Percentiles rank a stretch among this genome's conserved stretches.
Conservation (phyloP, 2,329 filamentous ascomycete species). For the Exophiala xenobiotica region DNA sequence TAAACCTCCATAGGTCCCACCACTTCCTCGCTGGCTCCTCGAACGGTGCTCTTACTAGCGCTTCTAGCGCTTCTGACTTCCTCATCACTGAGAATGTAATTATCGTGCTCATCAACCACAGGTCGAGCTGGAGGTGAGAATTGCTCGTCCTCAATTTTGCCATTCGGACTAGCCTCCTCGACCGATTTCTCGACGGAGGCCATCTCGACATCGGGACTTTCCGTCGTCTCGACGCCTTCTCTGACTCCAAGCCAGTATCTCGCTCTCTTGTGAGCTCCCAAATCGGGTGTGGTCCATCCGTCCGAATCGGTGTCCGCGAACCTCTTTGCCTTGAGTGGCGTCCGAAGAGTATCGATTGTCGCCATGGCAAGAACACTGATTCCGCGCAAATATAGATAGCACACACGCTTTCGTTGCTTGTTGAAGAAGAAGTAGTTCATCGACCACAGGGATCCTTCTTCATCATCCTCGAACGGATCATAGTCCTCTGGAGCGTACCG, state of each 20-base stretch:
- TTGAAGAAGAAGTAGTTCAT: constrained; percentile 98
- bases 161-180: constrained; percentile 11
- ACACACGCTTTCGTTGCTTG: constrained; percentile 84
- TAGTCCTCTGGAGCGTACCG: constrained; percentile 78
- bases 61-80: constrained; percentile 40
- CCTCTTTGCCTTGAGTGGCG: constrained; percentile 47
- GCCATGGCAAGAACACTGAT: constrained; percentile 69
- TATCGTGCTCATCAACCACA: constrained; percentile 42
- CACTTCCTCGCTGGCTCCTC: constrained; percentile 55
- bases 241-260: constrained; percentile 82
- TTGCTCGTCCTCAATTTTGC: constrained; percentile 29
- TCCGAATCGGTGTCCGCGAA: constrained; percentile 46
- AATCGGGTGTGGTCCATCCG: constrained; percentile 50
- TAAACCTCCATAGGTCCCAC: constrained; percentile 55
- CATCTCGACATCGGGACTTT: constrained; percentile 47
- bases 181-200: constrained; percentile 16
- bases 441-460: constrained; percentile 92
- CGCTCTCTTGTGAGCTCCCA: constrained; percentile 74
- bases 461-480: constrained; percentile 87
- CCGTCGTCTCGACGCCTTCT: constrained; percentile 44
- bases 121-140: constrained; percentile 31
- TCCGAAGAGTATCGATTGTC: constrained; percentile 52
- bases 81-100: constrained; percentile 47
- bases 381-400: constrained; percentile 90
- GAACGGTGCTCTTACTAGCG: constrained; percentile 44